phyloP scores from a whole-genome alignment of 2,329 filamentous ascomycete species.

The Didymella pinodella region DNA sequence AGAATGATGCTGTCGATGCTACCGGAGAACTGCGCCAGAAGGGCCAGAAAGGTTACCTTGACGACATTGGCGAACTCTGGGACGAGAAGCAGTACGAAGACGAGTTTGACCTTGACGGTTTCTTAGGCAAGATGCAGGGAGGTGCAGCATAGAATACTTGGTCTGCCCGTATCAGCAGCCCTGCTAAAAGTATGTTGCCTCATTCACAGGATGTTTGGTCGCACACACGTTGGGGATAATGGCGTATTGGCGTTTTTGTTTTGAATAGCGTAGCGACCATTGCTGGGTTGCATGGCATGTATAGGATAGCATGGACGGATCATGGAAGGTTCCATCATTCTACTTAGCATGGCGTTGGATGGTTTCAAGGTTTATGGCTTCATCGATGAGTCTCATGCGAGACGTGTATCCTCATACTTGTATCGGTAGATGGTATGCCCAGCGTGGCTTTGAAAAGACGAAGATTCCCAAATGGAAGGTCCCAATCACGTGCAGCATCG shows the following conservation, averaged over 20 bases:
- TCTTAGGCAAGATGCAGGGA: conserved; percentile 88
- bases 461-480: background rate
- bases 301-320: conserved; percentile 20
- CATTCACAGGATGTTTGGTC: background rate
- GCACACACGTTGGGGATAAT: background rate
- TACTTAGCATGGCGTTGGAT: conserved; percentile 24
- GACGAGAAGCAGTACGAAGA: conserved; percentile 98
- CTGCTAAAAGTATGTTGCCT: background rate
- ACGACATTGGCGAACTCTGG: conserved; percentile 95
- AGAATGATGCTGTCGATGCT: conserved; percentile 83
- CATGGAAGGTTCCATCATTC: conserved; percentile 19
- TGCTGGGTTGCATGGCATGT: conserved; percentile 6
- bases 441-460: background rate
- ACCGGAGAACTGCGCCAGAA: conserved; percentile 91
- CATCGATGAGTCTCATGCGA: conserved; percentile 1
- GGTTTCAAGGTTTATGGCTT: conserved; percentile 5
- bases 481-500: background rate
- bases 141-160: conserved; percentile 6
- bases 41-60: conserved; percentile 95
- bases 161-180: background rate
- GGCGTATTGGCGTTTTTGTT: conserved; percentile 12
- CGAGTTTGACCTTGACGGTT: conserved; percentile 94
- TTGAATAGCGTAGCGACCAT: conserved; percentile 7
- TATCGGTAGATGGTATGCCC: conserved; percentile 14
- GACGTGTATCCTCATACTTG: conserved; percentile 15